Evolutionary conservation across 305 asterid species (phyloP).

Genomic region (Ajuga reptans): DNA sequence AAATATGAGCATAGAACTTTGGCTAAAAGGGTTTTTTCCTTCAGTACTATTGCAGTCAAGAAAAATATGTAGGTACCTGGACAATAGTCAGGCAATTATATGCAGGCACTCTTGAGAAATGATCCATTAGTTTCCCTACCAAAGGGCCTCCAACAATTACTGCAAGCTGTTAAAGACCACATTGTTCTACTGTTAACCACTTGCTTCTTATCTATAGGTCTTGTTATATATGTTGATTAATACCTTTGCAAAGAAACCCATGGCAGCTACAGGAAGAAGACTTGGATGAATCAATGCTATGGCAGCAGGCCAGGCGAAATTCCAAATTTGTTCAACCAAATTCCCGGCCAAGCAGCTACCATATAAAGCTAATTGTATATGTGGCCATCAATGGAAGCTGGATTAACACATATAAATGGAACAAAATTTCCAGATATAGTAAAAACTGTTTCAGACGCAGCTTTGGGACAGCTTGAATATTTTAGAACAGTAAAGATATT

Average conservation of each 20-base stretch:
- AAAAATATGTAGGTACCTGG: slow-evolving; percentile 47
- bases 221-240: slow-evolving; percentile 7
- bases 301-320: slow-evolving; percentile 91
- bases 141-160: slow-evolving; percentile 91
- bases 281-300: slow-evolving; percentile 84
- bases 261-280: slow-evolving; percentile 90
- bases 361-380: slow-evolving; percentile 57
- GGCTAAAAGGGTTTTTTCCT: slow-evolving; percentile 1
- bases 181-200: slow-evolving; percentile 24
- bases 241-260: slow-evolving; percentile 81
- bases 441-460: background rate
- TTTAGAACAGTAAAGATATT: background rate
- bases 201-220: slow-evolving; percentile 15
- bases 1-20: slow-evolving; percentile 7
- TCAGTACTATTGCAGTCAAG: background rate
- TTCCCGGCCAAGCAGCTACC: slow-evolving; percentile 92
- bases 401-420: slow-evolving; percentile 7
- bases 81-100: slow-evolving; percentile 57
- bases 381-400: slow-evolving; percentile 18
- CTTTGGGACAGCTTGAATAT: background rate
- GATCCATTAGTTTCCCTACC: slow-evolving; percentile 92
- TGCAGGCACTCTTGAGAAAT: slow-evolving; percentile 80
- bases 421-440: background rate
- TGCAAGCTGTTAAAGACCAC: slow-evolving; percentile 54
- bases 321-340: slow-evolving; percentile 96